Evolutionary conservation across 257 asterid species (phyloP).

Genomic region (Solanum pinnatisectum): DNA sequence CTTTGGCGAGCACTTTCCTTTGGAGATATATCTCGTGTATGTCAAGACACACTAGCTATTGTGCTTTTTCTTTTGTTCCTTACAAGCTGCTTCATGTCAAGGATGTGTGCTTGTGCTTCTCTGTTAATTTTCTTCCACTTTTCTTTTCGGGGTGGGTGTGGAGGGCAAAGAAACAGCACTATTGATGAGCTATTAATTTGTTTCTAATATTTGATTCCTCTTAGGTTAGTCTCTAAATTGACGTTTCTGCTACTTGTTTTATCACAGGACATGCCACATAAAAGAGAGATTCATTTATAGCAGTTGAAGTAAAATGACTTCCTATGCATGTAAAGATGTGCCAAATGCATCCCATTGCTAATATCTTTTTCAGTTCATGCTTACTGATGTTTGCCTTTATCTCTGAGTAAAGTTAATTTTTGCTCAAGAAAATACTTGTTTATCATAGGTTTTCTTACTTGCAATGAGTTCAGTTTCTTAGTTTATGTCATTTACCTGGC

Average conservation of each 20-base stretch:
- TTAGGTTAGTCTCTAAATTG: background rate
- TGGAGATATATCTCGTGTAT: constrained; percentile 48
- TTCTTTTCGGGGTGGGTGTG: background rate
- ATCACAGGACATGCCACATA: background rate
- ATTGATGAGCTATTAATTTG: background rate
- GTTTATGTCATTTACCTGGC: background rate
- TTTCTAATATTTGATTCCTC: background rate
- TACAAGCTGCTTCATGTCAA: background rate
- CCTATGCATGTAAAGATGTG: background rate
- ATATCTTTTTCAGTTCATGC: background rate
- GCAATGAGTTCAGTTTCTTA: background rate
- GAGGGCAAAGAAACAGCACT: background rate
- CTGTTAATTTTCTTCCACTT: background rate
- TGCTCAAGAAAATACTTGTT: background rate
- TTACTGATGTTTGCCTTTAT: background rate
- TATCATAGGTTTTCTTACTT: background rate
- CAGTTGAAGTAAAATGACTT: background rate
- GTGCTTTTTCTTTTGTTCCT: background rate
- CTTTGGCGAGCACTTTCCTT: constrained; percentile 62
- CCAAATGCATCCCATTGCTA: background rate
- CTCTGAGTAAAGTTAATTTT: background rate
- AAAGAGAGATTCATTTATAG: background rate
- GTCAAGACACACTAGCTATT: constrained; percentile 11
- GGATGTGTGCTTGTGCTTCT: background rate
- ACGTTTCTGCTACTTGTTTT: background rate